Evolutionary conservation across 2,329 filamentous ascomycete species (phyloP), one percentile per base, ranked within the genome.

Genomic region (Cladophialophora psammophila): DNA sequence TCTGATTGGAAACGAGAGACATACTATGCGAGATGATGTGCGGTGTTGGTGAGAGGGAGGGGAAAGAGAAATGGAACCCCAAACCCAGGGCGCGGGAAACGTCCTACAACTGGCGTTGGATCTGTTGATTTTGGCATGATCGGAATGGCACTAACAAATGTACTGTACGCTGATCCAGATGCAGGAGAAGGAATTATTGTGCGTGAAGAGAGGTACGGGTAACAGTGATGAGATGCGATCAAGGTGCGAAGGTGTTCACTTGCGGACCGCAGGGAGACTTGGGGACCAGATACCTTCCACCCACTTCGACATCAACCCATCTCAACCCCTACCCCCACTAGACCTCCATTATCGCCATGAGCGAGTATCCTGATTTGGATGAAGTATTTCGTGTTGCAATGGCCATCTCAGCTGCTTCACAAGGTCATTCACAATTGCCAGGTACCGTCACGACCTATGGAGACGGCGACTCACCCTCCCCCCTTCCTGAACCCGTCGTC

Each of bases 351-450:
- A 34, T 5, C 52, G 26, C 52, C 52, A 54, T 54, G 52, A 31
- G 5, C 52, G 52, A 54, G 26, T 54, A 54, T 54, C 52, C 52
- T 26, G 52, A 54, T 31, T 32, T 54, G 52, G 26, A 54, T 15
- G 52, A 54, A 8, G 26, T 54, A 54, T 54, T 54, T 26, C 26
- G 18, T 32, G n/a, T 26, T 54, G 26, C 52, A 54, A 54, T 54
- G 52, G 52, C 18, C 18, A 9, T 54, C 52, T 15, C 52, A 54
- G 52, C 5, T 26, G 18, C 18, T 32, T 54, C 52, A 13, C 52
- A 54, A 31, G 26, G 26, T 54, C 52, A 32, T 54, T 54, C 52
- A 54, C 26, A 20, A 26, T 31, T 32, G 5, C 18, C 52, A 9
- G 52, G 52, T 15, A 32, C 52, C 52, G 52, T 32, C 52, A 54